Evolutionary conservation across 805 yeast species (phyloP).

Genomic region (Spathaspora girioi): DNA sequence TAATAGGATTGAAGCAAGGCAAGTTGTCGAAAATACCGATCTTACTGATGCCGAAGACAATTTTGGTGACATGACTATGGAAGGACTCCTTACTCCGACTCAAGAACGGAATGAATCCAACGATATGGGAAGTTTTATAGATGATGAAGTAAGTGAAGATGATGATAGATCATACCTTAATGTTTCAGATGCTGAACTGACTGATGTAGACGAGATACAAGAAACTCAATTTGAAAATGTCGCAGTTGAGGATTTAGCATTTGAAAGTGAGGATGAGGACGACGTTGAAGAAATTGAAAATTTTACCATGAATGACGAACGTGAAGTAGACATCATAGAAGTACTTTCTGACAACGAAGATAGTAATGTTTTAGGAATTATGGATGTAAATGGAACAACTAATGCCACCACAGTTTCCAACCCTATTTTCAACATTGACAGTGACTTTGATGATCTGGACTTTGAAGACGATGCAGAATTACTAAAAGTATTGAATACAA

Average conservation of each 20-base stretch:
- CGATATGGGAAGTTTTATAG: constrained; percentile 25
- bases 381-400: constrained; percentile 19
- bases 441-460: constrained; percentile 8
- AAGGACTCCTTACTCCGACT: constrained; percentile 30
- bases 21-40: not conserved
- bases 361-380: constrained; percentile 23
- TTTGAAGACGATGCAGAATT: constrained; percentile 33
- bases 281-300: constrained; percentile 14
- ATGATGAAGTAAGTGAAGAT: constrained; percentile 8
- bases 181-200: not conserved
- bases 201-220: constrained; percentile 7
- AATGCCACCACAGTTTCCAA: not conserved
- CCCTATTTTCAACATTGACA: not conserved
- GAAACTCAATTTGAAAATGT: constrained; percentile 6
- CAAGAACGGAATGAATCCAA: constrained; percentile 29
- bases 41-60: constrained; percentile 26
- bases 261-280: constrained; percentile 14
- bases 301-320: constrained; percentile 34
- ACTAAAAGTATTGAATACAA: constrained; percentile 14
- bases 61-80: constrained; percentile 31
- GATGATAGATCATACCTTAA: constrained; percentile 3
- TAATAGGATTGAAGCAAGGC: not conserved
- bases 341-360: constrained; percentile 30
- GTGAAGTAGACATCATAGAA: constrained; percentile 35
- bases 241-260: not conserved